Base-by-base conservation (phyloP, 352 stramenopile genomes). In the Lagenidium giganteum region DNA sequence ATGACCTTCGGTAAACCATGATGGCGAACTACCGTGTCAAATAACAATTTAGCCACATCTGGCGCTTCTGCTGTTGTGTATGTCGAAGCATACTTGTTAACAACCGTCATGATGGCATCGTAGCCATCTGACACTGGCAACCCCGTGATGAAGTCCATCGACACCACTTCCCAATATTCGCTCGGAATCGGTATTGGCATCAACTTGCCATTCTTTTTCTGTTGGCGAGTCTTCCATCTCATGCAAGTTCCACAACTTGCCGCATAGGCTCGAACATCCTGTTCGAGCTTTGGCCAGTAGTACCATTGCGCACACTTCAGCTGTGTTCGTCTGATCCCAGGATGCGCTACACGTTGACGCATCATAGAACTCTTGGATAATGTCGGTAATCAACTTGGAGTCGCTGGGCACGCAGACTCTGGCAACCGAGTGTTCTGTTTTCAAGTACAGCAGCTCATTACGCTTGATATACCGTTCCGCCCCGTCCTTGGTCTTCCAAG, bases 111-210 rank as follows among this genome's bases (percentile, higher is more conserved):
- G 41, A 57, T 57, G 2, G 24, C 18, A 23, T 54, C 30, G 14
- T 38, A 51, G 0, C 52, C 52, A 20, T 56, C 28, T 4, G 43
- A 61, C 5, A 42, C 36, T 13, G 45, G 36, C 14, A 61, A 17
- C 32, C 44, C 44, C 17, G 41, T 45, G 17, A 61, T 37, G 27
- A 46, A 61, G 31, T 55, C 52, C 18, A 61, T 33, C 4, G 8
- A 16, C 2, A 61, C 32, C 6, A 46, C n/a, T 34, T 61, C 28
- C 52, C 52, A 61, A 17, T 46, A 54, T 22, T 61, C 52, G 5
- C 11, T 8, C 22, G 38, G 46, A 27, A 56, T 33, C 0, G 20
- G 9, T 3, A 51, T 13, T 14, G 39, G 52, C 31, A 61, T 42
- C 5, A 61, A 27, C 21, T 30, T 47, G 5, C 46, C 38, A 13